Conservation (phyloP, 2,329 filamentous ascomycete species). For the Chaetomium olivaceum region DNA sequence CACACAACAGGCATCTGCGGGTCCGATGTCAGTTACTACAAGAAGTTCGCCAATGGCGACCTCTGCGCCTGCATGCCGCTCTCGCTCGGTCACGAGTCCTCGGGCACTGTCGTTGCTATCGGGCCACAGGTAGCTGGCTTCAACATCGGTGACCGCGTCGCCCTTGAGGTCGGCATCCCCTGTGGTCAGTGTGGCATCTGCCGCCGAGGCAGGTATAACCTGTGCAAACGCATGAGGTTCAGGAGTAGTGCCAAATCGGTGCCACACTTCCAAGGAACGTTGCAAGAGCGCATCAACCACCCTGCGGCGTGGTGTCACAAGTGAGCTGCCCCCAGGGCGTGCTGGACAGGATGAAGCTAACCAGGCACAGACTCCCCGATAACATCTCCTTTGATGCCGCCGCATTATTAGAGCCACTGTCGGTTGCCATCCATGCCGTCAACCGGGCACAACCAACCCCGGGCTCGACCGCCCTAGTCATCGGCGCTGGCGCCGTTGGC, state of each 20-base stretch:
- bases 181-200: constrained; percentile 55
- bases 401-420: constrained; percentile 62
- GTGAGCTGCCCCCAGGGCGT: constrained; percentile 40
- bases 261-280: constrained; percentile 64
- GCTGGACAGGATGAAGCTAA: constrained; percentile 27
- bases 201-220: constrained; percentile 58
- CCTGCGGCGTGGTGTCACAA: constrained; percentile 64
- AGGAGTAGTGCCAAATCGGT: constrained; percentile 62
- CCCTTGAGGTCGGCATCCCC: constrained; percentile 58
- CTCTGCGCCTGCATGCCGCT: constrained; percentile 66
- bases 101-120: constrained; percentile 58
- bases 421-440: constrained; percentile 62
- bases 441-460: constrained; percentile 55
- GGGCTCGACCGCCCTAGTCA: constrained; percentile 59
- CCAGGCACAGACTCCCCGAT: constrained; percentile 52
- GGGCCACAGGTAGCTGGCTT: constrained; percentile 56
- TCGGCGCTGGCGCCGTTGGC: constrained; percentile 66
- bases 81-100: constrained; percentile 64
- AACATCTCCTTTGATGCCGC: constrained; percentile 60
- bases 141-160: constrained; percentile 57
- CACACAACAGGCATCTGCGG: constrained; percentile 69
- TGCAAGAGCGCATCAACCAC: constrained; percentile 64
- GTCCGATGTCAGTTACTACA: constrained; percentile 71
- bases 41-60: constrained; percentile 70
- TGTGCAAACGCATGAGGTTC: constrained; percentile 63